Percentiles rank a stretch among this genome's conserved stretches.
Evolutionary conservation across 73 alveolate genomes (phyloP).

Genomic region (Paramecium sexaurelia): DNA sequence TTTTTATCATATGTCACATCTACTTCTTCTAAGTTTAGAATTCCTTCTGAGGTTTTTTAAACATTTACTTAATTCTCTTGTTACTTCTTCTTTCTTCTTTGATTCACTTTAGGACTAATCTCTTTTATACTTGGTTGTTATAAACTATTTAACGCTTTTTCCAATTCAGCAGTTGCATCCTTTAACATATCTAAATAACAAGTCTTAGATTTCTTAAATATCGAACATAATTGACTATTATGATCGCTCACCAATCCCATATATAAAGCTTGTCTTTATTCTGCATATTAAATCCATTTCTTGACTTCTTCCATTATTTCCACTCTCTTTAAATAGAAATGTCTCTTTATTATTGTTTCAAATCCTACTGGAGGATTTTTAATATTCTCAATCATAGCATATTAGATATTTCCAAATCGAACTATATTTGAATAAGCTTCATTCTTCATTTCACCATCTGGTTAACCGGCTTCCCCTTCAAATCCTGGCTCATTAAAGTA

Average conservation of each 20-base stretch:
- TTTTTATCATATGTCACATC: conserved; percentile 85
- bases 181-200: conserved; percentile 72
- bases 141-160: conserved; percentile 73
- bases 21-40: conserved; percentile 81
- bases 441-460: conserved; percentile 93
- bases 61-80: conserved; percentile 67
- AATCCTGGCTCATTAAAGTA: conserved; percentile 85
- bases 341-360: conserved; percentile 80
- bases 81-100: conserved; percentile 54
- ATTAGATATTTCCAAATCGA: conserved; percentile 90
- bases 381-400: conserved; percentile 95
- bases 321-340: conserved; percentile 80
- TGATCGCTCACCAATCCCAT: conserved; percentile 92
- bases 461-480: conserved; percentile 89
- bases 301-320: conserved; percentile 80
- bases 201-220: conserved; percentile 75
- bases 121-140: conserved; percentile 67
- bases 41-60: conserved; percentile 65
- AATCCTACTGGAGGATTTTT: conserved; percentile 95
- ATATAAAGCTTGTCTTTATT: conserved; percentile 81
- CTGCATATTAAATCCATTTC: conserved; percentile 81
- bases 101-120: not conserved
- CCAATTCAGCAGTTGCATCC: conserved; percentile 73
- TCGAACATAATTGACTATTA: conserved; percentile 87
- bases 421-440: conserved; percentile 95